A percentile compares a stretch with the other conserved stretches of the same genome.
Evolutionary conservation across 306 rosid genomes (phyloP).

Genomic region (Trifolium pratense): DNA sequence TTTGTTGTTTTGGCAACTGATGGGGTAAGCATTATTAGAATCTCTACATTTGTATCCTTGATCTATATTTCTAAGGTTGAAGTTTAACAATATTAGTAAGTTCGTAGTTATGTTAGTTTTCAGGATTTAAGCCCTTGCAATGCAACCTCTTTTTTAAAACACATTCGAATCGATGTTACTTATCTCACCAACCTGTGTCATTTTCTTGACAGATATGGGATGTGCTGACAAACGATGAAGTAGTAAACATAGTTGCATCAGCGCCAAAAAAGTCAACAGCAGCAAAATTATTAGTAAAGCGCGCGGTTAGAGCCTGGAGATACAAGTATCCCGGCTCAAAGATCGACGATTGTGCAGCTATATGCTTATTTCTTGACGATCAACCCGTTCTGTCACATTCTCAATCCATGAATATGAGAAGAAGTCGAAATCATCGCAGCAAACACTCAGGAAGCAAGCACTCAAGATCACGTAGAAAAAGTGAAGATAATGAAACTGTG

Average conservation of each 20-base stretch:
- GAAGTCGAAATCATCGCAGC: constrained; percentile 11
- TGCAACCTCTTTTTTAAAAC: too few relatives aligned
- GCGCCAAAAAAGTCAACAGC: constrained; percentile 66
- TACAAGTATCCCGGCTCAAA: constrained; percentile 61
- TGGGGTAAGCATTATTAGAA: constrained; percentile 60
- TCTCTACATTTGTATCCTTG: constrained; percentile 1
- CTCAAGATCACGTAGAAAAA: constrained; percentile 25
- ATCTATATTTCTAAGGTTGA: constrained; percentile 9
- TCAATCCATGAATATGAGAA: neutral
- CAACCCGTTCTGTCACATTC: constrained; percentile 41
- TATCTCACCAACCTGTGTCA: neutral
- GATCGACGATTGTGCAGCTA: constrained; percentile 76
- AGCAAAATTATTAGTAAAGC: constrained; percentile 64
- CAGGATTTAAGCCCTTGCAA: too few relatives aligned
- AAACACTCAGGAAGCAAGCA: constrained; percentile 34
- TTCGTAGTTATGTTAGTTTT: too few relatives aligned
- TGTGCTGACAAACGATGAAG: constrained; percentile 78
- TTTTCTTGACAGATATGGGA: constrained; percentile 76
- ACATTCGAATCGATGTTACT: too few relatives aligned
- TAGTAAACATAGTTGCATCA: constrained; percentile 72
- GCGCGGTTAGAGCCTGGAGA: constrained; percentile 74
- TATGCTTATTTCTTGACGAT: constrained; percentile 68
- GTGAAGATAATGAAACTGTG: constrained; percentile 40
- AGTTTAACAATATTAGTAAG: too few relatives aligned
- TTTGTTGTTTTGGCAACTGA: constrained; percentile 89